Evolutionary conservation across 176 grass and related monocot genomes (phyloP).

Genomic region (Eragrostis nindensis): DNA sequence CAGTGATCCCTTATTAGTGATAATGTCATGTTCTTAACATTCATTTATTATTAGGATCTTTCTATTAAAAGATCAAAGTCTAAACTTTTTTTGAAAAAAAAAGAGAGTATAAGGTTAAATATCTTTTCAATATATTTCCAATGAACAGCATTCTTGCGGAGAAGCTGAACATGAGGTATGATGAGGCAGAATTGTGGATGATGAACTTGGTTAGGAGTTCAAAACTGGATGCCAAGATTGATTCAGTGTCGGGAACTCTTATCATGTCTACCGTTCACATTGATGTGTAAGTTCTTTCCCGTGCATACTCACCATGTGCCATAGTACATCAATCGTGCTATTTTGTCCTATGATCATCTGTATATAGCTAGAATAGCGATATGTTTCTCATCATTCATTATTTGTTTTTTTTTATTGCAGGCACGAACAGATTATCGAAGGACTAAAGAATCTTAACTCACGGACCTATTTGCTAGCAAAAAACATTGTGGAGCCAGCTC

Average conservation of each 20-base stretch:
- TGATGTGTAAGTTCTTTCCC: constrained; percentile 75
- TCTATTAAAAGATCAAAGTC: background rate
- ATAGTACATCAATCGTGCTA: background rate
- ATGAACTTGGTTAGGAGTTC: constrained; percentile 84
- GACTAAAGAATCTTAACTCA: constrained; percentile 78
- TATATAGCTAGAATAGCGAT: background rate
- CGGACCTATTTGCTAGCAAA: constrained; percentile 85
- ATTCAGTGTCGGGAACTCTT: constrained; percentile 82
- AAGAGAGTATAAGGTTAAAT: background rate
- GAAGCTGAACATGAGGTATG: constrained; percentile 86
- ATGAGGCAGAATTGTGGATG: constrained; percentile 80
- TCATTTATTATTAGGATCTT: background rate
- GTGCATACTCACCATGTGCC: background rate
- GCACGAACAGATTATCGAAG: constrained; percentile 84
- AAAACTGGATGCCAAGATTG: constrained; percentile 89
- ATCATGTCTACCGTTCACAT: constrained; percentile 69
- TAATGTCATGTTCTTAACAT: background rate
- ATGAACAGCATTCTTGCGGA: constrained; percentile 70
- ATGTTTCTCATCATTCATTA: background rate
- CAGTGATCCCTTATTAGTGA: background rate
- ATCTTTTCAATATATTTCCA: constrained; percentile 18
- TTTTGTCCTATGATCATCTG: background rate
- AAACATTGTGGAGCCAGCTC: constrained; percentile 80
- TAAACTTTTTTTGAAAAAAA: background rate
- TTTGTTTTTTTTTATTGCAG: constrained; percentile 29